Conservation (phyloP, 768 basidiomycete genomes). For the Butyriboletus loyo region DNA sequence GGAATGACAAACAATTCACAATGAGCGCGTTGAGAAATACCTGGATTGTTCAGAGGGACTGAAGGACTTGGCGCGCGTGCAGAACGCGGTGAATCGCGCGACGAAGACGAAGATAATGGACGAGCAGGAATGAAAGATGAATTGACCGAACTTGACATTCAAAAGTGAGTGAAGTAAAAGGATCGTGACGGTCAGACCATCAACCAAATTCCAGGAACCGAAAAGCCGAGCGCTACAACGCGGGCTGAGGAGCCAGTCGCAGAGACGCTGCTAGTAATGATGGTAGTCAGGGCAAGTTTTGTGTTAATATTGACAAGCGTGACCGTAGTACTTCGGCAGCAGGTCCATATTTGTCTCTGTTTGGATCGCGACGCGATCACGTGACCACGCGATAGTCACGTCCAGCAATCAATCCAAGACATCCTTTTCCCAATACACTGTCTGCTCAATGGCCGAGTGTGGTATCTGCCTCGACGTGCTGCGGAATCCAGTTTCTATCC, state of each 20-base stretch:
- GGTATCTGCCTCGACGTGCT: constrained; percentile 58
- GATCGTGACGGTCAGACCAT: constrained; percentile 23
- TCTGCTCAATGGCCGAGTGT: constrained; percentile 48
- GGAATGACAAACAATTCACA: constrained; percentile 22
- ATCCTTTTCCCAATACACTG: neutral
- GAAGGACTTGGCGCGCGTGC: constrained; percentile 53
- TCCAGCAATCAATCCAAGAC: neutral
- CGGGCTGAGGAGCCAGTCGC: constrained; percentile 7
- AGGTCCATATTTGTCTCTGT: constrained; percentile 25
- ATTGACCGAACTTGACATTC: constrained; percentile 34
- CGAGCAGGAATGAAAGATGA: constrained; percentile 35
- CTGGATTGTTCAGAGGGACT: constrained; percentile 59
- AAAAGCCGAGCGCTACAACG: constrained; percentile 1
- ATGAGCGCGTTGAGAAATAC: constrained; percentile 40
- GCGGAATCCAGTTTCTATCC: constrained; percentile 54
- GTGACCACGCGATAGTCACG: constrained; percentile 8
- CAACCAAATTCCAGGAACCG: constrained; percentile 14
- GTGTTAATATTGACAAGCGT: constrained; percentile 1
- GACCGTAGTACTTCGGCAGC: neutral
- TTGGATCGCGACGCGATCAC: constrained; percentile 27
- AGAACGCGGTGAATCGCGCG: constrained; percentile 46
- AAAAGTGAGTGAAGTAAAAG: constrained; percentile 22
- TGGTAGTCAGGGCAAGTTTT: neutral
- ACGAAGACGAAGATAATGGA: constrained; percentile 46
- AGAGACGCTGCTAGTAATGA: constrained; percentile 7